Evolutionary conservation across 106 monocot genomes (phyloP).

Genomic region (Acanthochlamys bracteata): DNA sequence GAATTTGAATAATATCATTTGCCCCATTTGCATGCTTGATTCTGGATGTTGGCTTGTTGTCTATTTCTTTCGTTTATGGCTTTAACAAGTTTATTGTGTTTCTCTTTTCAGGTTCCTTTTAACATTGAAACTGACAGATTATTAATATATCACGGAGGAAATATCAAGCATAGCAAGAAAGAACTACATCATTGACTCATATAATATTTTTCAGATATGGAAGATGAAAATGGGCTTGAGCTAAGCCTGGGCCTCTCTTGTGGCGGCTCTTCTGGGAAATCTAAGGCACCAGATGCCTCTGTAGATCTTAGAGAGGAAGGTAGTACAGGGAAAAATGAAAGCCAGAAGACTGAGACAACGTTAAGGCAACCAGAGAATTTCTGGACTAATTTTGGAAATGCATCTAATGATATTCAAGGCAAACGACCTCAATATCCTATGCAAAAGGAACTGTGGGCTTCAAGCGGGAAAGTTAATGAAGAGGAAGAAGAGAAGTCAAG

Average conservation of each 20-base stretch:
- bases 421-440: slow-evolving; percentile 21
- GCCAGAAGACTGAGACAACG: slow-evolving; percentile 22
- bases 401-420: slow-evolving; percentile 15
- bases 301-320: slow-evolving; percentile 57
- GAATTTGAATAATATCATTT: too few relatives aligned
- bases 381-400: slow-evolving; percentile 38
- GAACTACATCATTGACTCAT: too few relatives aligned
- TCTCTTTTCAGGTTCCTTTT: too few relatives aligned
- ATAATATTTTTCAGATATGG: too few relatives aligned
- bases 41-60: too few relatives aligned
- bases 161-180: too few relatives aligned
- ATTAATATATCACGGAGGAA: too few relatives aligned
- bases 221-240: slow-evolving; percentile 82
- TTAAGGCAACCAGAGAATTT: slow-evolving; percentile 32
- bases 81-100: too few relatives aligned
- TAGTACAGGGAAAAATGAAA: slow-evolving; percentile 26
- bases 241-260: slow-evolving; percentile 87
- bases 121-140: too few relatives aligned
- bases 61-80: too few relatives aligned
- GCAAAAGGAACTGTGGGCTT: slow-evolving; percentile 34
- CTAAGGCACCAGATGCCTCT: slow-evolving; percentile 35
- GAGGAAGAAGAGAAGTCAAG: slow-evolving; percentile 41
- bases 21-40: too few relatives aligned
- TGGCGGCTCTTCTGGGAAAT: slow-evolving; percentile 59
- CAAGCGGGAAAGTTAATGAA: slow-evolving; percentile 26